phyloP scores from a whole-genome alignment of 2,329 filamentous ascomycete species.

The Botrytis pseudocinerea region DNA sequence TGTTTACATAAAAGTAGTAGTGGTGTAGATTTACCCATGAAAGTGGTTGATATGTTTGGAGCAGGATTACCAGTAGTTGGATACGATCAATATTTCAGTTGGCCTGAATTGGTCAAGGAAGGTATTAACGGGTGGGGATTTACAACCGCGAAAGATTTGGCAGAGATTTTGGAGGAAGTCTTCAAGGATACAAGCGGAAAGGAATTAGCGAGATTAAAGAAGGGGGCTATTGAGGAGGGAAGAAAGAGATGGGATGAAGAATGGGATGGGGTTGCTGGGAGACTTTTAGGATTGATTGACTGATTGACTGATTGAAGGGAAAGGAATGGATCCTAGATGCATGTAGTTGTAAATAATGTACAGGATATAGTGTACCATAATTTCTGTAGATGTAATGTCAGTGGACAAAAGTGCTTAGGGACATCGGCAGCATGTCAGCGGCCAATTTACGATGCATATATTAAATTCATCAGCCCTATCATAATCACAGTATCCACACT shows the following conservation, averaged over 20 bases:
- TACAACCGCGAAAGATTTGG: conserved; percentile 66
- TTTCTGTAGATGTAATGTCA: neutral
- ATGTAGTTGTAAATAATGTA: neutral
- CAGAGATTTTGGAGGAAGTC: conserved; percentile 61
- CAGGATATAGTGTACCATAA: neutral
- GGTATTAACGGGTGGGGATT: conserved; percentile 87
- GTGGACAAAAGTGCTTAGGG: neutral
- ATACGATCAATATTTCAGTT: conserved; percentile 83
- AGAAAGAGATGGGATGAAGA: conserved; percentile 84
- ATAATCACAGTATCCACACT: neutral
- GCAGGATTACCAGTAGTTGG: conserved; percentile 87
- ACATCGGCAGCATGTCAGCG: neutral
- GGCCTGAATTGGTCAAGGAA: conserved; percentile 86
- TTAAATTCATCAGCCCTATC: conserved; percentile 6
- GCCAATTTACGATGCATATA: neutral
- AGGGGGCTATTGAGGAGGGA: conserved; percentile 74
- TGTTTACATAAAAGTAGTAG: conserved; percentile 92
- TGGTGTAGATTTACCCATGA: conserved; percentile 96
- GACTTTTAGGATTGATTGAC: conserved; percentile 55
- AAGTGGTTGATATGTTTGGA: conserved; percentile 99
- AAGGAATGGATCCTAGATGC: neutral
- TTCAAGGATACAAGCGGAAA: conserved; percentile 53
- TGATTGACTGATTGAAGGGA: neutral
- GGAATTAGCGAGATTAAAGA: conserved; percentile 61
- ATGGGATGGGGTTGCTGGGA: conserved; percentile 82